phyloP scores from a whole-genome alignment of 1,284 basidiomycete species.

The Ceratorhiza oryzae-sativae region DNA sequence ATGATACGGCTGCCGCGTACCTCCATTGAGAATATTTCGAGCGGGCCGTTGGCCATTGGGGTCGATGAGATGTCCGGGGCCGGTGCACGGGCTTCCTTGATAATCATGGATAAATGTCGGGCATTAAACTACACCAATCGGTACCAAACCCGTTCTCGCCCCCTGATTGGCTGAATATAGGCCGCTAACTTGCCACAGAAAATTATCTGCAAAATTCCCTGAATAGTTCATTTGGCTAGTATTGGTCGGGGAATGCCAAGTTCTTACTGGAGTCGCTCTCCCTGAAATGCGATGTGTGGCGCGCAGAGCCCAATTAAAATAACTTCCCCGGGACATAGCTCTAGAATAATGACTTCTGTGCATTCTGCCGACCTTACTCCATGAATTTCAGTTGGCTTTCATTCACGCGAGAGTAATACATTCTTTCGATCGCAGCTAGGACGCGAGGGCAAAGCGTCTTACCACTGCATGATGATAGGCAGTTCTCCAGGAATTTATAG shows the following conservation, averaged over 20 bases:
- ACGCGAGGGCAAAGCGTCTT: no score
- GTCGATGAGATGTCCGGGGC: conserved; percentile 4
- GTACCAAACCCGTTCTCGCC: background rate
- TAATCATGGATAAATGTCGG: conserved; percentile 3
- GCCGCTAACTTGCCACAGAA: no score
- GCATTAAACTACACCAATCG: background rate
- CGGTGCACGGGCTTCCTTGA: conserved; percentile 2
- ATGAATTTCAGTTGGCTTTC: background rate
- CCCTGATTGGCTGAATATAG: background rate
- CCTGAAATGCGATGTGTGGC: no score
- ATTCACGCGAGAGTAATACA: background rate
- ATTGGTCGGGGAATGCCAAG: background rate
- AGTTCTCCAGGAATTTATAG: no score
- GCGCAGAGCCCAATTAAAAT: background rate
- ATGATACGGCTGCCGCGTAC: background rate
- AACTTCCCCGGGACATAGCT: background rate
- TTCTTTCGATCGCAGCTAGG: no score
- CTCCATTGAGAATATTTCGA: conserved; percentile 23
- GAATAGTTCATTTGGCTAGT: background rate
- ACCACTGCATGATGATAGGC: no score
- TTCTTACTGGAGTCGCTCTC: background rate
- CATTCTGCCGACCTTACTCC: conserved; percentile 2
- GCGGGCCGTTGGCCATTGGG: conserved; percentile 17
- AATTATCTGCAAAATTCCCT: no score
- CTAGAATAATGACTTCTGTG: background rate